Evolutionary conservation across 257 asterid species (phyloP).

Genomic region (Datura wrightii): DNA sequence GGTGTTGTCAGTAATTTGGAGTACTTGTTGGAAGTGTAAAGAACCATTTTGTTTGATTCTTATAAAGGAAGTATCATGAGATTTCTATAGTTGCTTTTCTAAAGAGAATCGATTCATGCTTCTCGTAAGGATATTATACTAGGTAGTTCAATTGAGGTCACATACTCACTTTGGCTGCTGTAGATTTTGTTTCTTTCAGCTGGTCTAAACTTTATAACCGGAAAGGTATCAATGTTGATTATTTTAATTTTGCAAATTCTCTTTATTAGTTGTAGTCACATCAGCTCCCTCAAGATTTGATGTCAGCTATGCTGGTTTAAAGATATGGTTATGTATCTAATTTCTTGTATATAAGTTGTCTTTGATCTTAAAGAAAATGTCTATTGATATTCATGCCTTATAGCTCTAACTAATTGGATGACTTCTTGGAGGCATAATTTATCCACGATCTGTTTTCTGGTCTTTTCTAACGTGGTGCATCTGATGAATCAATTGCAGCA

Average conservation of each 20-base stretch:
- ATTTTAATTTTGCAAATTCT: background rate
- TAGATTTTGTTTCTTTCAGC: background rate
- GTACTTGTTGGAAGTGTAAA: background rate
- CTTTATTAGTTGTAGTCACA: background rate
- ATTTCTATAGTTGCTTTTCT: background rate
- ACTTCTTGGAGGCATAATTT: background rate
- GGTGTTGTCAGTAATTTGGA: background rate
- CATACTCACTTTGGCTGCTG: background rate
- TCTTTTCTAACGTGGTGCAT: background rate
- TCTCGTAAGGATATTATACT: background rate
- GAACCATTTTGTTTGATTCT: background rate
- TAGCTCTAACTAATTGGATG: background rate
- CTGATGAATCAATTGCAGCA: background rate
- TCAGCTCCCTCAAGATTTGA: background rate
- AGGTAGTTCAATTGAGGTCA: background rate
- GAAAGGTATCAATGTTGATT: background rate
- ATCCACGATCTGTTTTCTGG: conserved; percentile 9
- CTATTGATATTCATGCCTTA: background rate
- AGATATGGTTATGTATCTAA: background rate
- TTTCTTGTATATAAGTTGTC: background rate
- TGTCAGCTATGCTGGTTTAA: background rate
- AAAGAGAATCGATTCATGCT: background rate
- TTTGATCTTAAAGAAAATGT: background rate
- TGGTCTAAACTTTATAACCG: background rate
- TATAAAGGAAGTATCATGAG: background rate